Conservation (phyloP, 768 basidiomycete species). For the Amanita pseudoporphyria region DNA sequence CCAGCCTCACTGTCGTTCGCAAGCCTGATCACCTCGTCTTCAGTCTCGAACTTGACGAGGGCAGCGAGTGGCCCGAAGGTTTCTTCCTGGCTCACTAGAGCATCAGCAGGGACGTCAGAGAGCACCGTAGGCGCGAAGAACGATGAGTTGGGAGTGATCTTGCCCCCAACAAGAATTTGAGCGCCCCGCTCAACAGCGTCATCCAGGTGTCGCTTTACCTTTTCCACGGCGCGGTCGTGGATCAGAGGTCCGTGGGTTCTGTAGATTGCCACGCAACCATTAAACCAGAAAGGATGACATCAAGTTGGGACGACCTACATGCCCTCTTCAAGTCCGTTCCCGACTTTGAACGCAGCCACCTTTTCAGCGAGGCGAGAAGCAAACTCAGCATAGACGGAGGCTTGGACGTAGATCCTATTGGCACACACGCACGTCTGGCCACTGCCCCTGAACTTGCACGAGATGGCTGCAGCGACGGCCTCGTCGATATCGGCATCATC, state of each 20-base stretch:
- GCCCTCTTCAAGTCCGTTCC: conserved; percentile 73
- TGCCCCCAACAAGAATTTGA: conserved; percentile 85
- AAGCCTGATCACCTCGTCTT: conserved; percentile 81
- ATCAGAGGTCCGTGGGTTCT: conserved; percentile 96
- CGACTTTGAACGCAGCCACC: conserved; percentile 78
- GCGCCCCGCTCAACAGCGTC: conserved; percentile 85
- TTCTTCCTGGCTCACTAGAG: conserved; percentile 70
- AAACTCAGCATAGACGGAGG: conserved; percentile 86
- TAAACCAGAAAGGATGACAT: not conserved
- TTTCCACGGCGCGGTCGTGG: conserved; percentile 75
- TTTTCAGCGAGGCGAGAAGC: conserved; percentile 77
- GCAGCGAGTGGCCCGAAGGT: conserved; percentile 93
- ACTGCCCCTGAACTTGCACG: conserved; percentile 70
- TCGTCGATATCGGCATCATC: conserved; percentile 91
- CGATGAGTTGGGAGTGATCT: conserved; percentile 42
- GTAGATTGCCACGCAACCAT: not conserved
- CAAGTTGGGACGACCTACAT: conserved; percentile 39
- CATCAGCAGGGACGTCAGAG: conserved; percentile 64
- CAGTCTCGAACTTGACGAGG: conserved; percentile 83
- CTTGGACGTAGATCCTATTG: conserved; percentile 91
- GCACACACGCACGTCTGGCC: conserved; percentile 87
- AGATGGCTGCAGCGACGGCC: conserved; percentile 70
- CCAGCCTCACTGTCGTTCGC: conserved; percentile 83
- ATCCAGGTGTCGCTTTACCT: conserved; percentile 78
- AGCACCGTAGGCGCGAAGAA: conserved; percentile 90